These are phyloP conservation scores for Calonectria pteridis DNA, from an alignment of 2,329 filamentous ascomycete species.

Conservation along the genomic window DNA sequence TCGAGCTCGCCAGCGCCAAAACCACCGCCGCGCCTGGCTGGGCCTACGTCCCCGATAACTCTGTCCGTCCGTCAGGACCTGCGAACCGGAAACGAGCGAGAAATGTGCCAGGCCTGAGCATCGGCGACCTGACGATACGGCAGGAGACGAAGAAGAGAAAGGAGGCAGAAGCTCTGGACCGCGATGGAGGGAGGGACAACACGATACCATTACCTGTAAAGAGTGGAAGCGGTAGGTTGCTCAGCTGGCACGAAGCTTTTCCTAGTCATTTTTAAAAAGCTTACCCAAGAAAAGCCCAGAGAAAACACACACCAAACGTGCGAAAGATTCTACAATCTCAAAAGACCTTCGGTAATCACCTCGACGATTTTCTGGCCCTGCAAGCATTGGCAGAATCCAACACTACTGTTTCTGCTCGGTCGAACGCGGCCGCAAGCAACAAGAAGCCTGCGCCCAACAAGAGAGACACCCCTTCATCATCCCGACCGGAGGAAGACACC, in stretches of 20 bases:
- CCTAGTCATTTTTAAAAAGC: not conserved
- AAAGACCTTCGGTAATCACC: slow-evolving; percentile 86
- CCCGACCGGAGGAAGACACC: slow-evolving; percentile 42
- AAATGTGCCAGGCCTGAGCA: slow-evolving; percentile 62
- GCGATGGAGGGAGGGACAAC: slow-evolving; percentile 80
- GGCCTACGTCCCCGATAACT: slow-evolving; percentile 89
- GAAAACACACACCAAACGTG: slow-evolving; percentile 76
- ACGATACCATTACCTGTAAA: slow-evolving; percentile 77
- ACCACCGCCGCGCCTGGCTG: slow-evolving; percentile 84
- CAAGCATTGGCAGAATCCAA: slow-evolving; percentile 59
- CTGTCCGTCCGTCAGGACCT: slow-evolving; percentile 66
- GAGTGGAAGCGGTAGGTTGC: slow-evolving; percentile 55
- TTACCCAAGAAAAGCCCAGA: slow-evolving; percentile 51
- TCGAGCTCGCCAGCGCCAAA: slow-evolving; percentile 81
- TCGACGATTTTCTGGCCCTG: slow-evolving; percentile 82
- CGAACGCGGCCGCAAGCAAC: slow-evolving; percentile 47
- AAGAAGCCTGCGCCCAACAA: slow-evolving; percentile 46
- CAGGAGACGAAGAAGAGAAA: slow-evolving; percentile 86
- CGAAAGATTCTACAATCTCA: slow-evolving; percentile 83
- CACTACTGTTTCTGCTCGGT: slow-evolving; percentile 46
- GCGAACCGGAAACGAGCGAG: slow-evolving; percentile 80
- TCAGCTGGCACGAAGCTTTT: not conserved
- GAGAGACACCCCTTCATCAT: slow-evolving; percentile 43
- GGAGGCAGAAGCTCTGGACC: slow-evolving; percentile 85
- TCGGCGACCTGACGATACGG: slow-evolving; percentile 80